A percentile compares a stretch with the other conserved stretches of the same genome.
phyloP scores from a whole-genome alignment of 2,329 filamentous ascomycete genomes.

The Trichoderma cornu-damae region DNA sequence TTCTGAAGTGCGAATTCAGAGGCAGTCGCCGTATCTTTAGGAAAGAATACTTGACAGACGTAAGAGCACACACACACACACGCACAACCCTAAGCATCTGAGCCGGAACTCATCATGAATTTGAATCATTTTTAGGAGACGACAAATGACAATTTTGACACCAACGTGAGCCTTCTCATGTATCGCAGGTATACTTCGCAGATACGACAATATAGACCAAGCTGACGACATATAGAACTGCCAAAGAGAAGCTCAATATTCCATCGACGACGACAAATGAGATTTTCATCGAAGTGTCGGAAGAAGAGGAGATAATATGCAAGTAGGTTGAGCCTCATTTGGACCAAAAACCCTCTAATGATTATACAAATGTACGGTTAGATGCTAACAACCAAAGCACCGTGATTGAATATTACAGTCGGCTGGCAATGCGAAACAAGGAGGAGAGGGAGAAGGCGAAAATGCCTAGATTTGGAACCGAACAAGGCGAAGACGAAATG shows the following conservation, averaged over 20 bases:
- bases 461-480: not conserved
- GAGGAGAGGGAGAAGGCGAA: conserved; percentile 21
- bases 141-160: conserved; percentile 21
- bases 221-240: not conserved
- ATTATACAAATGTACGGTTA: no score
- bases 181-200: conserved; percentile 25
- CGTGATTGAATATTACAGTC: not conserved
- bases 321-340: conserved; percentile 21
- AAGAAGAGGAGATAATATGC: conserved; percentile 27
- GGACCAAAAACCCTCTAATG: not conserved
- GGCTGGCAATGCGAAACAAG: not conserved
- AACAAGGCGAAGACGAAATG: not conserved
- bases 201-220: conserved; percentile 19
- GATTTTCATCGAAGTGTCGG: conserved; percentile 25
- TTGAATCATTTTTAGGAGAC: conserved; percentile 16
- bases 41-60: conserved; percentile 21
- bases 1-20: conserved; percentile 26
- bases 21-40: conserved; percentile 17
- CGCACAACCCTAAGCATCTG: not conserved
- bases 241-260: conserved; percentile 26
- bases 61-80: no score
- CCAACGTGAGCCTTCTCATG: conserved; percentile 24
- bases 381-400: not conserved
- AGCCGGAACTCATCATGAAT: not conserved
- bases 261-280: conserved; percentile 20